Percentiles rank a stretch among this genome's conserved stretches.
Evolutionary conservation across 78 protist species (phyloP).

Genomic region (Cavenderia fasciculata): DNA sequence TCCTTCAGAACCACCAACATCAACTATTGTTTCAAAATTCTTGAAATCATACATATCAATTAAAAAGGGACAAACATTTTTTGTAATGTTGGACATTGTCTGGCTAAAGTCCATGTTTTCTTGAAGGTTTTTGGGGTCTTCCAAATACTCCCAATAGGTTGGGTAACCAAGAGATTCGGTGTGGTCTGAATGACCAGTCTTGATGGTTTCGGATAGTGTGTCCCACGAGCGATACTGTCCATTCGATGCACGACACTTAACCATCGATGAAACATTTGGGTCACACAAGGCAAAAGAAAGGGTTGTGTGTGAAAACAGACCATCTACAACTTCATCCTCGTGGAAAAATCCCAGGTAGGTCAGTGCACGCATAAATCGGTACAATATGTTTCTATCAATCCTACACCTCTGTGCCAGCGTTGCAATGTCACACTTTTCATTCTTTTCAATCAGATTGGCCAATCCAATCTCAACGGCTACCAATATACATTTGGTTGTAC

Average conservation of each 20-base stretch:
- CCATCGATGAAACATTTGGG: not conserved
- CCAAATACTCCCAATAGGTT: not conserved
- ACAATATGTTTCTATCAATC: not conserved
- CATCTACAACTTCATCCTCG: not conserved
- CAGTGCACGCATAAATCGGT: constrained; percentile 12
- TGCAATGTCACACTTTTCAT: constrained; percentile 1
- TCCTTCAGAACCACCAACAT: constrained; percentile 73
- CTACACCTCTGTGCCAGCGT: not conserved
- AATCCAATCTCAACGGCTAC: too few species aligned
- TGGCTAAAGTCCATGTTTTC: too few species aligned
- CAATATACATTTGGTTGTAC: too few species aligned
- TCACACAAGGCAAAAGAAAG: not conserved
- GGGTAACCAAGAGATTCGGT: not conserved
- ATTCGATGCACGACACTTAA: not conserved
- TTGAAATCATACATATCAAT: not conserved
- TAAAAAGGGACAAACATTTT: not conserved
- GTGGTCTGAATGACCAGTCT: not conserved
- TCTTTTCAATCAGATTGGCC: too few species aligned
- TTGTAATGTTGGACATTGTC: not conserved
- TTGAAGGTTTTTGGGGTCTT: too few species aligned
- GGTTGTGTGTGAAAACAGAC: not conserved
- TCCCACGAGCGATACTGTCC: not conserved
- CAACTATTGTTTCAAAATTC: not conserved
- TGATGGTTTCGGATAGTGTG: not conserved
- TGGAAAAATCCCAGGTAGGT: not conserved